Evolutionary conservation across 1,284 basidiomycete genomes (phyloP), one percentile per base, ranked within the genome.

Genomic region (Mycosarcoma maydis): DNA sequence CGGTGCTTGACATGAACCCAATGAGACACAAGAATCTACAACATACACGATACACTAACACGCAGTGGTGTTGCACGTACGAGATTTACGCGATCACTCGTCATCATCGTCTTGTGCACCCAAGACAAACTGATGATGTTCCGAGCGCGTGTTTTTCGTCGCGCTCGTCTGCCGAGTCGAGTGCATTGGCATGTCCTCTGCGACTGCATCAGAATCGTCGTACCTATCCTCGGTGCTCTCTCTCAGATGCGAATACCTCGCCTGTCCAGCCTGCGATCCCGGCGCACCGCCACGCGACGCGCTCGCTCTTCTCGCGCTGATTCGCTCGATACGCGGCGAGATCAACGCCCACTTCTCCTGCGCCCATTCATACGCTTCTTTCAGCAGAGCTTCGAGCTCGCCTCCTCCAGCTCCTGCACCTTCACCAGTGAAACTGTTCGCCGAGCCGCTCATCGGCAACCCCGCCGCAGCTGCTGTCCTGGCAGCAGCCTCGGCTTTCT

Each of bases 371-470:
- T 59, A 69, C 22, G 55, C 60, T 30, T 72, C 70, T 16, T 73
- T 71, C 16, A 78, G 55, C 53, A 68, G 22, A 0, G 59, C 23
- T 43, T 76, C 75, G 11, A 78, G 50, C 24, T 73, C 61, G n/a
- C 76, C 76, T 6, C 55, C 60, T 14, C 69, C 72, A 4, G 67
- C 41, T 5, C 48, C 48, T 20, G 55, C 50, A 11, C 10, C n/a
- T 14, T 37, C 36, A 7, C 17, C 36, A 2, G 36, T 8, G 6
- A 37, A 6, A 19, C n/a, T 30, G 24, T 13, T 20, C 8, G 36
- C 22, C 0, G 36, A 27, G 1, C 19, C 30, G n/a, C 20, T 39
- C 19, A 36, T 42, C 13, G 59, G 59, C 20, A 69, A 27, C 4
- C 27, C 37, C 4, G 27, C 22, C 8, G 53, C 23, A 9, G 58